Percentiles rank a stretch among this genome's conserved stretches.
Evolutionary conservation across 257 asterid genomes (phyloP).

Genomic region (Nicotiana tomentosiformis): DNA sequence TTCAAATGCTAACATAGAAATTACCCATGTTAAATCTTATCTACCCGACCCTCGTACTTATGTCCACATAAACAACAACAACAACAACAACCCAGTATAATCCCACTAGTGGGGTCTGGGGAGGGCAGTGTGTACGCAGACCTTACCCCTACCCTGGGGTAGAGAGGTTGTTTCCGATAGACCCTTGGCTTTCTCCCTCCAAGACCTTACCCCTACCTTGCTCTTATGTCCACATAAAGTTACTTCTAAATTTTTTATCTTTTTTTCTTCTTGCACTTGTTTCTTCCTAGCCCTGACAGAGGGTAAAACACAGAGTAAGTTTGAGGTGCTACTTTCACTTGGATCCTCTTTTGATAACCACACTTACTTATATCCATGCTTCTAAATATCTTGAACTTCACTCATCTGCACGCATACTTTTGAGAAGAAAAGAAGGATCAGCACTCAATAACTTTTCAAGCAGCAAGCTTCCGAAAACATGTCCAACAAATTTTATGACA

Average conservation of each 20-base stretch:
- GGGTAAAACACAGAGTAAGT: neutral
- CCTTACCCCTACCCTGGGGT: too few species aligned
- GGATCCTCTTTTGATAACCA: neutral
- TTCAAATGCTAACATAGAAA: neutral
- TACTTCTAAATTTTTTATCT: neutral
- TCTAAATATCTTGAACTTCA: neutral
- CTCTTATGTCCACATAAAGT: neutral
- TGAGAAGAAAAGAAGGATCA: neutral
- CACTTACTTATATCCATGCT: neutral
- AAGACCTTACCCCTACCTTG: too few species aligned
- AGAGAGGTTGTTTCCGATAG: too few species aligned
- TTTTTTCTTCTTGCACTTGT: neutral
- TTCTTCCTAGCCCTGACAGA: neutral
- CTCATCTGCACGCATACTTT: neutral
- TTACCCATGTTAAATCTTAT: neutral
- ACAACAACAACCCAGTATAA: too few species aligned
- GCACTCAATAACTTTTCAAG: neutral
- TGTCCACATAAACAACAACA: neutral
- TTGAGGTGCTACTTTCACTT: neutral
- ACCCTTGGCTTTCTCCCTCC: too few species aligned
- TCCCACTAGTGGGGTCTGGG: too few species aligned
- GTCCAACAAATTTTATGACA: neutral
- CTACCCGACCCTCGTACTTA: neutral
- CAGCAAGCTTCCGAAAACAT: neutral
- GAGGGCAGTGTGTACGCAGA: too few species aligned